Conservation (phyloP, 148 eudicot genomes). For the Rhododendron henanense region DNA sequence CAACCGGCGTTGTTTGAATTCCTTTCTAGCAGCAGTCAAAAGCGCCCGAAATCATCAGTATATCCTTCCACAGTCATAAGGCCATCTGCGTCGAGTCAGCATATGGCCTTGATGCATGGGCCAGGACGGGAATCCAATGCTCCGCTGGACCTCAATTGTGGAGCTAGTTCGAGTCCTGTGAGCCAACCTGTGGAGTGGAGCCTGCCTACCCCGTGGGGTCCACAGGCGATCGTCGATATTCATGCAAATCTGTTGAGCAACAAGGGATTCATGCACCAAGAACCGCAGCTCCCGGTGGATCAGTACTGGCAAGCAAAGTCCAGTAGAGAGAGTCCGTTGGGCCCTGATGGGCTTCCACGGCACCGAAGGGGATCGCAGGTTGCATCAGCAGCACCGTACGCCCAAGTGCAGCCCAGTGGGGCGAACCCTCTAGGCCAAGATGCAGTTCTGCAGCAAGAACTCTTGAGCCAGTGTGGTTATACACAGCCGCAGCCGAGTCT, state of each 20-base stretch:
- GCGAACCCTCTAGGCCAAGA: not conserved
- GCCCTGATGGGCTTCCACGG: not conserved
- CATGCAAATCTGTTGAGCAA: not conserved
- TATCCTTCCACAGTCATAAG: slow-evolving; percentile 11
- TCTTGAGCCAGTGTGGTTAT: not conserved
- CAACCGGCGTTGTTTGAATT: not conserved
- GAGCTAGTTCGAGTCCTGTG: not conserved
- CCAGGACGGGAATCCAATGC: not conserved
- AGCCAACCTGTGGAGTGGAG: not conserved
- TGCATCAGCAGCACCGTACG: not conserved
- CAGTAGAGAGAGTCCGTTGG: not conserved
- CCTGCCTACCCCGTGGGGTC: not conserved
- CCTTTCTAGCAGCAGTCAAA: not conserved
- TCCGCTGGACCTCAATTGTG: not conserved
- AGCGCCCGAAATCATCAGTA: not conserved
- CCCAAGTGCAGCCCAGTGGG: not conserved
- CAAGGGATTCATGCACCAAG: not conserved
- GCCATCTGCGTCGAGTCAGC: not conserved
- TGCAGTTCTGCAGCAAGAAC: not conserved
- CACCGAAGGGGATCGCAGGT: not conserved
- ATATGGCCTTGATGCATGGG: not conserved
- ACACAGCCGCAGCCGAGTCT: not conserved
- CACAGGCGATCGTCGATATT: not conserved
- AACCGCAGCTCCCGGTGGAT: not conserved
- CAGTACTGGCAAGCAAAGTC: not conserved